Evolutionary conservation across 2,329 filamentous ascomycete species (phyloP), one percentile per base, ranked within the genome.

Genomic region (Trichoderma sp.): DNA sequence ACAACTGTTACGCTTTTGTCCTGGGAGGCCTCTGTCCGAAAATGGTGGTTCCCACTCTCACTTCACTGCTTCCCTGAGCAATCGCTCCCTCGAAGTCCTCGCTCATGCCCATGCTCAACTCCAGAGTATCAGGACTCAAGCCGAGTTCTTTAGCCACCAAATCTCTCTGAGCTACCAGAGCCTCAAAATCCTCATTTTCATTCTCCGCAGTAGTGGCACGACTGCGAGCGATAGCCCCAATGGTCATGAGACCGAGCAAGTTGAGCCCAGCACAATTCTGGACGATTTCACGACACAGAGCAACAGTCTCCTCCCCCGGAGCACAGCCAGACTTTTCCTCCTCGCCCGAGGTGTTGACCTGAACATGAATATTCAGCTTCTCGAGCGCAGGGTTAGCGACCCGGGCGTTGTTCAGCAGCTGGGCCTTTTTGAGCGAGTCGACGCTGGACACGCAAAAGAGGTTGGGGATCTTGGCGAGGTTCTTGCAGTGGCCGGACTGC

Each of bases 31-130:
- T 87, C 78, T 90, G 84, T 2, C 96, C 96, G 80, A 99, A 99
- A 71, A 99, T 97, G 2, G 93, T 95, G 78, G 94, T 98, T 2
- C 96, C 96, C 9, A 99, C 90, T 71, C 96, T 88, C 6, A 99
- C 95, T 85, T 98, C 94, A 76, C 89, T 87, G 82, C 95, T 98
- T 0, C 96, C 96, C 84, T 94, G 84, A 13, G 82, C 83, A 78
- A 98, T 91, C 0, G 96, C 96, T 8, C 91, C 92, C 84, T 97
- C 95, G 80, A 95, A 99, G 81, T 99, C 96, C 78, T 93, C 90
- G 79, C 94, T 98, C 96, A 99, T 99, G 7, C 95, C 95, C 95
- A 99, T 99, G 82, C 95, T 98, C 82, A 98, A 81, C 84, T 98
- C 94, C 76, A 98, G 79, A n/a, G 72, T 74, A 73, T 86, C 86